Evolutionary conservation across 108 stramenopile genomes (phyloP), one percentile per base, ranked within the genome.

Genomic region (Schizochytrium sp.): DNA sequence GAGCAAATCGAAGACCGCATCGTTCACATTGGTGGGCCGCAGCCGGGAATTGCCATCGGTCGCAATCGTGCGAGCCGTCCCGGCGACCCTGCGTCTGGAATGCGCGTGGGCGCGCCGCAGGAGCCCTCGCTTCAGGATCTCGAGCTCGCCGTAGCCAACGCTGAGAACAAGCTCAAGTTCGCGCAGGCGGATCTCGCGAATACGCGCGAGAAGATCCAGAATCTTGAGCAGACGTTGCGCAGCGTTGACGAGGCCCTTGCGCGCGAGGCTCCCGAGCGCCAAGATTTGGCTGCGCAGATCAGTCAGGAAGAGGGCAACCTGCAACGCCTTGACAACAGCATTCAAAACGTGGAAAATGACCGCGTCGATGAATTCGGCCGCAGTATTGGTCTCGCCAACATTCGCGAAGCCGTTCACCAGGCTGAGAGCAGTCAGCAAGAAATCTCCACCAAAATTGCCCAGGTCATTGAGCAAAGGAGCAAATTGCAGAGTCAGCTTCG

Each of bases 371-470:
- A 59, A 47, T 43, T 16, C 23, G 87, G 87, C 16, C 16, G 95
- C 58, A 91, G 89, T 34, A 97, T 96, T 43, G 96, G 96, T n/a
- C 88, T 97, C 55, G 88, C 72, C 25, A 96, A 97, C 88, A 90
- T 97, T 87, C 91, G 96, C 45, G 94, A 95, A 29, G 96, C 95
- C 91, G 97, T 96, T 59, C 93, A 94, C 60, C 94, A 95, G n/a
- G 94, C 95, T 19, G 94, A 94, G 6, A 94, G 96, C 90, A 91
- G 91, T 55, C 94, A 96, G 5, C 95, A 96, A 43, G 96, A 96
- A 44, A 96, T 95, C 89, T 90, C 95, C 88, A 92, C 92, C 55
- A 95, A 95, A 89, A 93, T 95, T 47, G 91, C 94, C 25, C 89
- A 89, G 41, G 89, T 97, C 43, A 90, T 93, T 51, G 95, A 97